phyloP scores from a whole-genome alignment of 306 rosid species.

The Rubus parviflorus region DNA sequence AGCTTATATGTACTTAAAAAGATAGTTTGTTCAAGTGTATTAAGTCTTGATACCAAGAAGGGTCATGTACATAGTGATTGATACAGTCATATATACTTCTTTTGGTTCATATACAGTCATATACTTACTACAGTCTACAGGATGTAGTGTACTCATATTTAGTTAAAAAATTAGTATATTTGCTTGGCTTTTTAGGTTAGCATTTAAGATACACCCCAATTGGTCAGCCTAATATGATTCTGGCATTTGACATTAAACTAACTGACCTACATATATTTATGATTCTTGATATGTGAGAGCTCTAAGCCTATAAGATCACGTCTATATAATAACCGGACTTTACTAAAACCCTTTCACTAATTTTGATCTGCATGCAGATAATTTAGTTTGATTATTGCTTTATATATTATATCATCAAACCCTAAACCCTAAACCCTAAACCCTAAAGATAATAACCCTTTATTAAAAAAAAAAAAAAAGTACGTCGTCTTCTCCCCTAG shows the following conservation, averaged over 20 bases:
- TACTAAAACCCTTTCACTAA: no score
- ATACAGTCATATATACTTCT: neutral
- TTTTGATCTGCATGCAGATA: no score
- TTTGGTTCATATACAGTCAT: neutral
- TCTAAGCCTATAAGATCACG: neutral
- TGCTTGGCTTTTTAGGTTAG: neutral
- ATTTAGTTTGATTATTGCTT: no score
- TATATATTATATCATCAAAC: no score
- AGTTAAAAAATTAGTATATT: neutral
- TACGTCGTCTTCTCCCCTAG: no score
- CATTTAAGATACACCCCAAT: neutral
- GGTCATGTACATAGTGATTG: neutral
- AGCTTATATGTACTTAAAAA: slow-evolving; percentile 15
- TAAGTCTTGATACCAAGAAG: slow-evolving; percentile 1
- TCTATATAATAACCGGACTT: no score
- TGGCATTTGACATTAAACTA: neutral
- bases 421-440: no score
- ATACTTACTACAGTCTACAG: neutral
- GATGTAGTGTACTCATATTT: neutral
- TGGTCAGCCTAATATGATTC: neutral
- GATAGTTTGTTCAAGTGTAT: neutral
- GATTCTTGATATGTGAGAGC: neutral
- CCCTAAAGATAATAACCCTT: no score
- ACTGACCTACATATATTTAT: neutral
- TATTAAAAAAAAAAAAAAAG: no score